These are phyloP conservation scores for Flaveria linearis DNA, from an alignment of 129 eudicot genomes.

Conservation along the genomic window DNA sequence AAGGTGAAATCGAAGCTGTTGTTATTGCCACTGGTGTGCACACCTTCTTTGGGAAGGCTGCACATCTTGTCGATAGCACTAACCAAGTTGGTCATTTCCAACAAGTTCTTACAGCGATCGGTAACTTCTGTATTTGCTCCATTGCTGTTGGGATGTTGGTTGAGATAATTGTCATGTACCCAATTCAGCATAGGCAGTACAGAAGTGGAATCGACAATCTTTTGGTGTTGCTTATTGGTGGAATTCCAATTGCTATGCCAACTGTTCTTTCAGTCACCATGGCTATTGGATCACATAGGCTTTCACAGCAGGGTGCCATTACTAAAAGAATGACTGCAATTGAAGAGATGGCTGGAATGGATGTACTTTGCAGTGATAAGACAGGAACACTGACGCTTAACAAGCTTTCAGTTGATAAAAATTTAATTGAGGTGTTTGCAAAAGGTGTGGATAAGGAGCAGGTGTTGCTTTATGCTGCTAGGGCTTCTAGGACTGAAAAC, in stretches of 20 bases:
- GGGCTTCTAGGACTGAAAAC: slow-evolving; percentile 83
- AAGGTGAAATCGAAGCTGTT: slow-evolving; percentile 83
- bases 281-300: slow-evolving; percentile 96
- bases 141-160: slow-evolving; percentile 84
- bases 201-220: slow-evolving; percentile 80
- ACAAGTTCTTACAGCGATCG: slow-evolving; percentile 77
- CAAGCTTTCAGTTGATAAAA: slow-evolving; percentile 68
- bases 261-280: slow-evolving; percentile 82
- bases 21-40: slow-evolving; percentile 92
- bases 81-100: slow-evolving; percentile 91
- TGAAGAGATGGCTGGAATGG: slow-evolving; percentile 94
- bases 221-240: slow-evolving; percentile 77
- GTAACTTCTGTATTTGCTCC: slow-evolving; percentile 87
- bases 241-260: slow-evolving; percentile 93
- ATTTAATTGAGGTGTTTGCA: slow-evolving; percentile 70
- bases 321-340: slow-evolving; percentile 94
- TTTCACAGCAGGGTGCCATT: slow-evolving; percentile 88
- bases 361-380: slow-evolving; percentile 83
- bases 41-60: slow-evolving; percentile 91
- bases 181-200: slow-evolving; percentile 73
- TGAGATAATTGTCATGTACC: slow-evolving; percentile 84
- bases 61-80: slow-evolving; percentile 90
- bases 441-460: slow-evolving; percentile 80
- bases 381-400: slow-evolving; percentile 84
- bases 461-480: slow-evolving; percentile 73